Conservation (phyloP, 2,329 filamentous ascomycete genomes). For the Cadophora malorum region DNA sequence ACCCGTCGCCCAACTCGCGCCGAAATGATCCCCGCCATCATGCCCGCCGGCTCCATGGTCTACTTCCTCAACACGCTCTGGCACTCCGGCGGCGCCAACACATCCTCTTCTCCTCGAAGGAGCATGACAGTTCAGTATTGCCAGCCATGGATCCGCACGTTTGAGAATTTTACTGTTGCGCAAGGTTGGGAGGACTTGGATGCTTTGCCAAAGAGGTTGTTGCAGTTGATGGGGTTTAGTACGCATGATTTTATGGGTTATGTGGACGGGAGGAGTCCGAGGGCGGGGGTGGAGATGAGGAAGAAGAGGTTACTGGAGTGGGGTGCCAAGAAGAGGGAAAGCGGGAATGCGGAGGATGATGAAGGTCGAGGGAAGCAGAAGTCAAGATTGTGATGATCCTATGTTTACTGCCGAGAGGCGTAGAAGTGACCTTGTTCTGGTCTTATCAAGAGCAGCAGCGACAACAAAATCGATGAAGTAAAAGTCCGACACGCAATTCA, state of each 20-base stretch:
- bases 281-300: constrained; percentile 42
- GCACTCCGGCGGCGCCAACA: constrained; percentile 43
- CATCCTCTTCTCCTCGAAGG: constrained; percentile 30
- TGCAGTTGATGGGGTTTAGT: constrained; percentile 41
- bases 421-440: no score
- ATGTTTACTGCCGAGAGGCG: no score
- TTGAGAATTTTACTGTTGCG: constrained; percentile 48
- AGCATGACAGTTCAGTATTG: constrained; percentile 44
- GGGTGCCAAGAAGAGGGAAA: constrained; percentile 29
- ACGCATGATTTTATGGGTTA: constrained; percentile 44
- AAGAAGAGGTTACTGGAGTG: constrained; percentile 43
- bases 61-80: constrained; percentile 44
- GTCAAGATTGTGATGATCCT: no score
- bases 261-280: constrained; percentile 41
- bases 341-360: no score
- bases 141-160: constrained; percentile 48
- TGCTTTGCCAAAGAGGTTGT: constrained; percentile 37
- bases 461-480: neutral
- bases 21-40: constrained; percentile 42
- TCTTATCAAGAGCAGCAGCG: no score
- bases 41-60: constrained; percentile 43
- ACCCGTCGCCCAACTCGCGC: constrained; percentile 39
- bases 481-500: neutral
- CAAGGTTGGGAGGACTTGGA: constrained; percentile 45
- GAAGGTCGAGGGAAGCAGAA: no score